Percentiles rank a stretch among this genome's conserved stretches.
Conservation (phyloP, 2,329 filamentous ascomycete species). For the Chrysosporium queenslandicum region DNA sequence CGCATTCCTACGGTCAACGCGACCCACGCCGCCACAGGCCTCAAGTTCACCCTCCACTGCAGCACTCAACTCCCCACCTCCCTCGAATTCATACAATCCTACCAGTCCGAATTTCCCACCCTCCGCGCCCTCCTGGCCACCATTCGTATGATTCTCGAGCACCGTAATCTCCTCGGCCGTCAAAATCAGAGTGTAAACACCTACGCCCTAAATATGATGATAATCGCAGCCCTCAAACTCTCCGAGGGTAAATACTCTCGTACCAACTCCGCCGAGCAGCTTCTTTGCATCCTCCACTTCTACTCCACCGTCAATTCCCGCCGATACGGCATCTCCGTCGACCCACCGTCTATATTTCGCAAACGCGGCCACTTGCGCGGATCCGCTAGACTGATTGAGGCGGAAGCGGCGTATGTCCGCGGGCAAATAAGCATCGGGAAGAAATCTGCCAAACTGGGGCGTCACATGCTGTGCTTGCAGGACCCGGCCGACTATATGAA, state of each 20-base stretch:
- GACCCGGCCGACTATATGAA: conserved; percentile 50
- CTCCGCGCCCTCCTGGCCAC: conserved; percentile 43
- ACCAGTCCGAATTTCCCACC: conserved; percentile 41
- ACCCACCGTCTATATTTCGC: conserved; percentile 38
- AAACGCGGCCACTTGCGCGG: conserved; percentile 21
- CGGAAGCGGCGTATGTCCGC: conserved; percentile 22
- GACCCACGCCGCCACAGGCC: conserved; percentile 39
- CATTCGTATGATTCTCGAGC: conserved; percentile 42
- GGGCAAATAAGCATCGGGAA: conserved; percentile 34
- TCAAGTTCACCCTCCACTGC: conserved; percentile 45
- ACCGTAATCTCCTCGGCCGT: conserved; percentile 42
- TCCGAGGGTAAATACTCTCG: conserved; percentile 27
- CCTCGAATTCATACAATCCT: conserved; percentile 38
- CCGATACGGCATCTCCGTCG: conserved; percentile 41
- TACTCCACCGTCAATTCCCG: conserved; percentile 40
- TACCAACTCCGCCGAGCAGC: conserved; percentile 27
- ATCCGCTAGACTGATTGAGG: conserved; percentile 6
- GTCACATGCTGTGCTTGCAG: conserved; percentile 44
- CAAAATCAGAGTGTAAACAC: conserved; percentile 43
- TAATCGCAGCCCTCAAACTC: conserved; percentile 45
- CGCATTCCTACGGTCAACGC: conserved; percentile 27
- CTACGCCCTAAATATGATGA: conserved; percentile 48
- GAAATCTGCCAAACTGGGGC: conserved; percentile 25
- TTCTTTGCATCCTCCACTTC: conserved; percentile 43
- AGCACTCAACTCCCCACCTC: conserved; percentile 32